These are phyloP conservation scores for Dothistroma pini DNA, from an alignment of 2,329 filamentous ascomycete species.

Conservation along the genomic window DNA sequence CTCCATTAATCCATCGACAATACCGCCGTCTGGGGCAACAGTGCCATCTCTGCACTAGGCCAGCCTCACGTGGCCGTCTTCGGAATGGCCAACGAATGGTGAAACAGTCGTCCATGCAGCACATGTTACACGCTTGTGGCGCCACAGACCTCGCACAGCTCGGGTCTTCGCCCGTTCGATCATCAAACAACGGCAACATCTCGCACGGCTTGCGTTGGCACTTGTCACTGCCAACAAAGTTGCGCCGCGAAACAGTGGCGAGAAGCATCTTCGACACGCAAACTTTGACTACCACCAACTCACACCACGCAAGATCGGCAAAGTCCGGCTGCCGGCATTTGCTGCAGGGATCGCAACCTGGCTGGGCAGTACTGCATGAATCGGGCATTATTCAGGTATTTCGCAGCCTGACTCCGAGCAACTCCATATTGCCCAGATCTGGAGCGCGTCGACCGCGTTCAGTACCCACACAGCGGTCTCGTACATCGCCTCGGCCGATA, in stretches of 20 bases:
- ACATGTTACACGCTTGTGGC: conserved; percentile 3
- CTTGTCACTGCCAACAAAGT: not conserved
- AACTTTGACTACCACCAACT: conserved; percentile 1
- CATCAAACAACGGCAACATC: conserved; percentile 2
- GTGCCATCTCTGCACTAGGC: not conserved
- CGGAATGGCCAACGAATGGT: conserved; percentile 6
- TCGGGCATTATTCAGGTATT: conserved; percentile 1
- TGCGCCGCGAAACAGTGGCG: not conserved
- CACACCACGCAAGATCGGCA: not conserved
- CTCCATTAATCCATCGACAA: not conserved
- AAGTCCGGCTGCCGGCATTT: not conserved
- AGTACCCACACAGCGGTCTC: not conserved
- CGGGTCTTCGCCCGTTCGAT: not conserved
- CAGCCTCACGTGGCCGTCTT: conserved; percentile 7
- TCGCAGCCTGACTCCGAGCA: not conserved
- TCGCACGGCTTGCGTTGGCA: not conserved
- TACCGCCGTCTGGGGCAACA: not conserved
- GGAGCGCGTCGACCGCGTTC: not conserved
- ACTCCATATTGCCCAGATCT: not conserved
- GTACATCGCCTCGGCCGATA: not conserved
- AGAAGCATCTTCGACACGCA: not conserved
- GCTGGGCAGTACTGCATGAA: conserved; percentile 2
- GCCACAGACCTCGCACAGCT: not conserved
- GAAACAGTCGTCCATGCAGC: conserved; percentile 7
- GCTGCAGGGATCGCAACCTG: not conserved